phyloP scores from a whole-genome alignment of 106 monocot species.

The Dactylorhiza incarnata region DNA sequence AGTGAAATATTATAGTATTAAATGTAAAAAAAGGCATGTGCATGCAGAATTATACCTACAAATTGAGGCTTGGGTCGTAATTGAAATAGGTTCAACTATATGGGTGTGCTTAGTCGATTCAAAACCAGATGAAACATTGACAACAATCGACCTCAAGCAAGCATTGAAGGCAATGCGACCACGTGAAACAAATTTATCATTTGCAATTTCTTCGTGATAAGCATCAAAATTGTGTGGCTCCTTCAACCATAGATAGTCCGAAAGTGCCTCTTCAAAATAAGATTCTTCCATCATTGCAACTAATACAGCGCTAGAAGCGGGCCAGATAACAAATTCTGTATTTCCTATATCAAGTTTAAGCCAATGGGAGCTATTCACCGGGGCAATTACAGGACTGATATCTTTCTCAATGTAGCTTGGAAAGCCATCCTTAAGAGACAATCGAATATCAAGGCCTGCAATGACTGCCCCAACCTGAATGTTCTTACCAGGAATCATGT shows the following conservation, averaged over 20 bases:
- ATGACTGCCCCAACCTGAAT: constrained; percentile 40
- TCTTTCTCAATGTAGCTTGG: background rate
- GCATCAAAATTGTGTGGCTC: constrained; percentile 26
- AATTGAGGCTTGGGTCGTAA: constrained; percentile 31
- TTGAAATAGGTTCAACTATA: constrained; percentile 39
- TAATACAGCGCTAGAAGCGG: constrained; percentile 30
- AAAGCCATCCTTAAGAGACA: constrained; percentile 17
- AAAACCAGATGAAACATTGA: constrained; percentile 28
- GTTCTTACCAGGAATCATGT: constrained; percentile 36
- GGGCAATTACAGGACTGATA: constrained; percentile 6
- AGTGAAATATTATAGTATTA: background rate
- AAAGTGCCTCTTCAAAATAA: constrained; percentile 2
- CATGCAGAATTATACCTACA: constrained; percentile 44
- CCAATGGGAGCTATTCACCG: constrained; percentile 11
- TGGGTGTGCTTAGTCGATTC: constrained; percentile 28
- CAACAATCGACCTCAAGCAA: constrained; percentile 20
- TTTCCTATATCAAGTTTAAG: constrained; percentile 37
- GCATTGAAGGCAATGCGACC: constrained; percentile 31
- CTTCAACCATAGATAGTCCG: constrained; percentile 34
- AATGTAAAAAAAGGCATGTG: background rate
- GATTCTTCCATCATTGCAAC: constrained; percentile 11
- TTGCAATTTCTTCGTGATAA: constrained; percentile 11
- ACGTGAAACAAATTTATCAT: constrained; percentile 25
- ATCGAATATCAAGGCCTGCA: constrained; percentile 34
- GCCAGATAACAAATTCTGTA: constrained; percentile 42